phyloP scores from a whole-genome alignment of 345 rosid species.

The Eucalyptus tenuipes region DNA sequence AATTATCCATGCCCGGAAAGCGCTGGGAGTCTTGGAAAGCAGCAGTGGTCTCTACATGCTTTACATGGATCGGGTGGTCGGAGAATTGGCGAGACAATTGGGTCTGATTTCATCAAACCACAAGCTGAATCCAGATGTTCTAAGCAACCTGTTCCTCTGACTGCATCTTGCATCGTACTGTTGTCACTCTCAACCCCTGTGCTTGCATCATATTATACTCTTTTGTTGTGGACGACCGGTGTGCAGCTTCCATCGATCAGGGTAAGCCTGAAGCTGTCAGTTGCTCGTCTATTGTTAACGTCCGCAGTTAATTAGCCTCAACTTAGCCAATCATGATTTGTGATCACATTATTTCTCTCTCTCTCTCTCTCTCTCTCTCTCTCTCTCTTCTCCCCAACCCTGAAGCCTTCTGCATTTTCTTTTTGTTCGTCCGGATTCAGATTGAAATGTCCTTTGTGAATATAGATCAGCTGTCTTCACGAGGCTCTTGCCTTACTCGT shows the following conservation, averaged over 20 bases:
- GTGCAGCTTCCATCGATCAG: not conserved
- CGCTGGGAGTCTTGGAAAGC: slow-evolving; percentile 49
- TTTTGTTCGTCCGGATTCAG: not conserved
- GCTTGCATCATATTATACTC: not conserved
- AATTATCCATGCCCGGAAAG: slow-evolving; percentile 51
- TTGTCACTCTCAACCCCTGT: not conserved
- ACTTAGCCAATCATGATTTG: not conserved
- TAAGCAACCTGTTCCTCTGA: slow-evolving; percentile 29
- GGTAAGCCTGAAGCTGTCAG: not conserved
- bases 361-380: not conserved
- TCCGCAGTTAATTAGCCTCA: not conserved
- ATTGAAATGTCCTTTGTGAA: not conserved
- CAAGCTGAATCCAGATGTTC: slow-evolving; percentile 37
- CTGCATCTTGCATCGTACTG: not conserved
- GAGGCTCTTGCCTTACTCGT: not conserved
- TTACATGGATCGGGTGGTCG: slow-evolving; percentile 72
- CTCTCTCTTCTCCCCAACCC: not conserved
- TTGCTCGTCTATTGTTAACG: not conserved
- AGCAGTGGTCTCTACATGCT: slow-evolving; percentile 62
- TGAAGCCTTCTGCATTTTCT: not conserved
- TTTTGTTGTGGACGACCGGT: not conserved
- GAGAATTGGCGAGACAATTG: slow-evolving; percentile 48
- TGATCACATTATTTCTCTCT: not conserved
- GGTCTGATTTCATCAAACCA: slow-evolving; percentile 33
- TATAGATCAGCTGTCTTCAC: not conserved